phyloP scores from a whole-genome alignment of 306 rosid genomes.

The Malus sylvestris region DNA sequence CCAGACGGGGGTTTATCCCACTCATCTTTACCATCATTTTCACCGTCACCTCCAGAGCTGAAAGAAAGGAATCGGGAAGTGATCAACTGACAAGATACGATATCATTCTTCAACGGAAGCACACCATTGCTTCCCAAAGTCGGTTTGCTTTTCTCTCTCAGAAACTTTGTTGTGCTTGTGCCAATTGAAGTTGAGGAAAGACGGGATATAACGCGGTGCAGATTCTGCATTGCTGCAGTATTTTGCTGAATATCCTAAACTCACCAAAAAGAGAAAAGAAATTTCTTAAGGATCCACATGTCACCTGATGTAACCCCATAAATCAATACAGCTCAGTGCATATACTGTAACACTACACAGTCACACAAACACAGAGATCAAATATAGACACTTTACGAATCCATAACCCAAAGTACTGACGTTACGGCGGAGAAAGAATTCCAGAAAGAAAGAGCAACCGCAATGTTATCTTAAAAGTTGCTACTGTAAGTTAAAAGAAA shows the following conservation, averaged over 20 bases:
- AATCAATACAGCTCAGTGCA: not conserved
- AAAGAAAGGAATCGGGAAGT: constrained; percentile 26
- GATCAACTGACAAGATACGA: constrained; percentile 7
- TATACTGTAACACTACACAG: not conserved
- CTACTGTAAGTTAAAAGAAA: not conserved
- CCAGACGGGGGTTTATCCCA: not conserved
- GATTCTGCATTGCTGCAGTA: constrained; percentile 27
- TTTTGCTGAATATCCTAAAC: not conserved
- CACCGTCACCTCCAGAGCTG: constrained; percentile 29
- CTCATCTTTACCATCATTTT: constrained; percentile 19
- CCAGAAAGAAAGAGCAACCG: not conserved
- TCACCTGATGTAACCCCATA: not conserved
- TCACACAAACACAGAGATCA: not conserved
- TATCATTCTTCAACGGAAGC: constrained; percentile 3
- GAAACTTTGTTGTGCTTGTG: constrained; percentile 16
- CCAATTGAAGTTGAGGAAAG: constrained; percentile 21
- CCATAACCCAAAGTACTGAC: not conserved
- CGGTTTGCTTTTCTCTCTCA: constrained; percentile 18
- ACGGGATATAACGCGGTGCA: constrained; percentile 30
- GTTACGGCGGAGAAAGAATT: not conserved
- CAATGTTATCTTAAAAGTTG: no score
- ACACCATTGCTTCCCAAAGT: constrained; percentile 4
- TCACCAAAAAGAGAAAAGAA: not conserved
- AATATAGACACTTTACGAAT: not conserved
- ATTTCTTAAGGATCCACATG: not conserved